Percentiles rank a stretch among this genome's conserved stretches.
These are phyloP conservation scores for Hymenoscyphus linearis DNA, from an alignment of 2,329 filamentous ascomycete species.

Conservation along the genomic window DNA sequence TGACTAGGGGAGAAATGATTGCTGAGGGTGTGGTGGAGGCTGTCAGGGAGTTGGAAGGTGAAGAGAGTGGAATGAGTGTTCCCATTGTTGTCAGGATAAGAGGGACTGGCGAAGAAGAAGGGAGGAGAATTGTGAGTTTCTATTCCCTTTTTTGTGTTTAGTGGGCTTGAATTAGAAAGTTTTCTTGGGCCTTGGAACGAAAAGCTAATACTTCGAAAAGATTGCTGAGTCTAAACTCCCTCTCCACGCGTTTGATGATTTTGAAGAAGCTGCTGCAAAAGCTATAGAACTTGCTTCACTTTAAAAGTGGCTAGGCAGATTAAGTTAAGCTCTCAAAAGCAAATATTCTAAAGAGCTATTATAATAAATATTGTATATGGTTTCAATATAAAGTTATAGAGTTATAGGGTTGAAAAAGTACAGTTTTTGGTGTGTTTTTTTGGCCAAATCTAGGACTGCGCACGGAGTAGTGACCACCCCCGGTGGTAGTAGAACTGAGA, in stretches of 20 bases:
- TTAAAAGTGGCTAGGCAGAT: background rate
- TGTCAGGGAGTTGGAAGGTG: slow-evolving; percentile 56
- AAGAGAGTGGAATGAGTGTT: slow-evolving; percentile 42
- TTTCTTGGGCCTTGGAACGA: background rate
- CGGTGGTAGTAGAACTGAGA: too few species aligned
- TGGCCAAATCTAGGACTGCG: too few species aligned
- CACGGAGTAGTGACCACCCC: too few species aligned
- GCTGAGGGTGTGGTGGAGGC: slow-evolving; percentile 68
- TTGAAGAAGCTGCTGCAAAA: slow-evolving; percentile 66
- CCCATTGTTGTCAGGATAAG: slow-evolving; percentile 74
- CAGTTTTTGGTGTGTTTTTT: too few species aligned
- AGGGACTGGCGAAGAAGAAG: slow-evolving; percentile 68
- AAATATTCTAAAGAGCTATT: too few species aligned
- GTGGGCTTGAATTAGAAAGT: background rate
- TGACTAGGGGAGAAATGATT: slow-evolving; percentile 69
- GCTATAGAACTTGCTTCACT: slow-evolving; percentile 51
- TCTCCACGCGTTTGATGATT: slow-evolving; percentile 67
- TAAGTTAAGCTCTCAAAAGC: too few species aligned
- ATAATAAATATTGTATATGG: too few species aligned
- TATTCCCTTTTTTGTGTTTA: background rate
- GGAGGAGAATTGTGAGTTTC: slow-evolving; percentile 53
- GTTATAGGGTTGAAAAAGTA: too few species aligned
- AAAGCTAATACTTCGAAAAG: slow-evolving; percentile 25
- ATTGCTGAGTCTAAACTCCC: slow-evolving; percentile 63
- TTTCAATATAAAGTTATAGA: too few species aligned